Conservation (phyloP, 1,139 yeast genomes). For the Protomyces inouyei region DNA sequence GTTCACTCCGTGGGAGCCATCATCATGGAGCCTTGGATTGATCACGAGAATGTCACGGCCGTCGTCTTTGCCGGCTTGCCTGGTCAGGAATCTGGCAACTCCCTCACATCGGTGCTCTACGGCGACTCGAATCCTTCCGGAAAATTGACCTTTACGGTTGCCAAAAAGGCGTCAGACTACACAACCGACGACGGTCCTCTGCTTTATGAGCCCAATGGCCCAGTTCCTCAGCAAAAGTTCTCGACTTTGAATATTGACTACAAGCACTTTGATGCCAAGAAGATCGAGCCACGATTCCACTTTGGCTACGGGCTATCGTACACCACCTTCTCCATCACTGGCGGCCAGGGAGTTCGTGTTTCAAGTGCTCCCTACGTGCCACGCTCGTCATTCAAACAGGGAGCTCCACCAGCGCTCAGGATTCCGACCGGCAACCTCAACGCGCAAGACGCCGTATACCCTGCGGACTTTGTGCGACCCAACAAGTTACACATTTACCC, state of each 20-base stretch:
- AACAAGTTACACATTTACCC: constrained; percentile 37
- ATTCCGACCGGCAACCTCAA: not conserved
- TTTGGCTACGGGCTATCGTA: constrained; percentile 62
- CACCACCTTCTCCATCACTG: constrained; percentile 42
- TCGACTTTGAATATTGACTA: constrained; percentile 48
- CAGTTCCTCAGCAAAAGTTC: constrained; percentile 43
- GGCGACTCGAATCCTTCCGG: constrained; percentile 62
- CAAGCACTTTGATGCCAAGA: constrained; percentile 52
- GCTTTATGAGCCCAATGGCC: constrained; percentile 29
- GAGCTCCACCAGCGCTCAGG: not conserved
- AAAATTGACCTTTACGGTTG: constrained; percentile 58
- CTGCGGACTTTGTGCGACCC: not conserved
- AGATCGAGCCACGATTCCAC: constrained; percentile 55
- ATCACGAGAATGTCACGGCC: constrained; percentile 54
- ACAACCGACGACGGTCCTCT: constrained; percentile 38
- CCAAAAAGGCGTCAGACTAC: constrained; percentile 53
- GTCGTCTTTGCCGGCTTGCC: constrained; percentile 55
- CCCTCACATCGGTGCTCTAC: constrained; percentile 50
- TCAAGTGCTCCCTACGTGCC: constrained; percentile 12
- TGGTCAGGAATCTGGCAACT: constrained; percentile 53
- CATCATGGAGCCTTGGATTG: constrained; percentile 56
- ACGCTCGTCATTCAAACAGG: not conserved
- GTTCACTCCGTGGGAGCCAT: constrained; percentile 59
- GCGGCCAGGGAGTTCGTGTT: constrained; percentile 3
- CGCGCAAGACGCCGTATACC: constrained; percentile 3